Evolutionary conservation across 129 eudicot species (phyloP).

Genomic region (Smallanthus sonchifolius): DNA sequence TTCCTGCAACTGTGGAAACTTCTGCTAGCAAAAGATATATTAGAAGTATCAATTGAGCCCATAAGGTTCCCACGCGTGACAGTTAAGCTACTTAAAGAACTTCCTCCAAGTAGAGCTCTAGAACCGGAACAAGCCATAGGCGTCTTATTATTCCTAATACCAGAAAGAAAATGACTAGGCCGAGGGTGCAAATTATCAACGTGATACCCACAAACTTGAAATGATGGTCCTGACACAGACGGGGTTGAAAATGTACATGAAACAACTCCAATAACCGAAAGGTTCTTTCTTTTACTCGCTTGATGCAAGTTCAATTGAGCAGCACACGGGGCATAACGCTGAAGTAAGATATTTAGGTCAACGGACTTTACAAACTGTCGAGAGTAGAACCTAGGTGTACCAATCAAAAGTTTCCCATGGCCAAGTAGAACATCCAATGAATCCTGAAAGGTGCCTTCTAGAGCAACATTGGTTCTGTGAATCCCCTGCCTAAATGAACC

Average conservation of each 20-base stretch:
- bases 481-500: slow-evolving; percentile 43
- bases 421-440: slow-evolving; percentile 39
- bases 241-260: slow-evolving; percentile 75
- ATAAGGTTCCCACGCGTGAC: slow-evolving; percentile 16
- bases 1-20: slow-evolving; percentile 48
- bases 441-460: slow-evolving; percentile 41
- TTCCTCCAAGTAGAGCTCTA: slow-evolving; percentile 37
- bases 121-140: slow-evolving; percentile 57
- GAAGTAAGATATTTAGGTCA: slow-evolving; percentile 41
- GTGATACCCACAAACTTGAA: slow-evolving; percentile 74
- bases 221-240: slow-evolving; percentile 79
- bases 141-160: slow-evolving; percentile 24
- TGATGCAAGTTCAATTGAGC: slow-evolving; percentile 52
- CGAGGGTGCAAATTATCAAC: slow-evolving; percentile 43
- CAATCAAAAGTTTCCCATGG: slow-evolving; percentile 55
- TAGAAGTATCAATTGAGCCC: slow-evolving; percentile 23
- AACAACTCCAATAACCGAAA: slow-evolving; percentile 68
- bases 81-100: slow-evolving; percentile 29
- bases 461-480: slow-evolving; percentile 40
- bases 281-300: slow-evolving; percentile 45
- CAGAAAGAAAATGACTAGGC: slow-evolving; percentile 23
- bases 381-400: slow-evolving; percentile 44
- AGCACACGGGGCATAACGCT: slow-evolving; percentile 46
- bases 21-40: slow-evolving; percentile 27
- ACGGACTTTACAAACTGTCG: slow-evolving; percentile 33